Evolutionary conservation across 2,329 filamentous ascomycete genomes (phyloP).

Genomic region (Talaromyces sp.): DNA sequence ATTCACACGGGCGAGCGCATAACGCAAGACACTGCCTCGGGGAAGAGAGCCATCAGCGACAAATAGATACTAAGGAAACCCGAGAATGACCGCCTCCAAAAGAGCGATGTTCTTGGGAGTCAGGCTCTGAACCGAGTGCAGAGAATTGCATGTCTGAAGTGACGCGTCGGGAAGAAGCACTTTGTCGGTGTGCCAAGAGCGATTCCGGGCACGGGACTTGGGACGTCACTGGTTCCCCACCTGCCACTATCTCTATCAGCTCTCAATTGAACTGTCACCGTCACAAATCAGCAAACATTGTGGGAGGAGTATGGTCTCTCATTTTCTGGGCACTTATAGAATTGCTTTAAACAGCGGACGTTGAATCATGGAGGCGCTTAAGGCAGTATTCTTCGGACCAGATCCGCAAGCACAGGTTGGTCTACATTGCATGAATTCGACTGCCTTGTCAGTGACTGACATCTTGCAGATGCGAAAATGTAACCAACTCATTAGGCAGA

Average conservation of each 20-base stretch:
- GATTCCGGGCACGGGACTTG: not conserved
- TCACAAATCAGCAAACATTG: not conserved
- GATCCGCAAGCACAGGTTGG: slow-evolving; percentile 46
- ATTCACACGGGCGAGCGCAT: not conserved
- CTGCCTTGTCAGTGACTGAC: slow-evolving; percentile 15
- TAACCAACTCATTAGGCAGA: slow-evolving; percentile 80
- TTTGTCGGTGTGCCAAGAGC: not conserved
- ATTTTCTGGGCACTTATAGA: not conserved
- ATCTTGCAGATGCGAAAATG: slow-evolving; percentile 79
- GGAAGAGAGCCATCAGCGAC: not conserved
- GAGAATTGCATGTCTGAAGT: not conserved
- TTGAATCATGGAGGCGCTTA: slow-evolving; percentile 73
- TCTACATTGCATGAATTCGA: not conserved
- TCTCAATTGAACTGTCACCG: not conserved
- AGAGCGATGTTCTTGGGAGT: not conserved
- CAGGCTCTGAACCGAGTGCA: not conserved
- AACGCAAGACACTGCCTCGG: not conserved
- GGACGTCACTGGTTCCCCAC: slow-evolving; percentile 8
- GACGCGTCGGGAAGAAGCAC: not conserved
- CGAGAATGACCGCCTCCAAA: not conserved
- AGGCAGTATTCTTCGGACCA: slow-evolving; percentile 49
- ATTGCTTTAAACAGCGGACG: not conserved
- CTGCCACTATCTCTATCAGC: not conserved
- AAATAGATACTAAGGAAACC: too few species aligned
- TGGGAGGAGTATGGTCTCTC: not conserved